A percentile compares a stretch with the other conserved stretches of the same genome.
These are phyloP conservation scores for Panicum miliaceum DNA, from an alignment of 176 grass and related monocot genomes.

Conservation along the genomic window DNA sequence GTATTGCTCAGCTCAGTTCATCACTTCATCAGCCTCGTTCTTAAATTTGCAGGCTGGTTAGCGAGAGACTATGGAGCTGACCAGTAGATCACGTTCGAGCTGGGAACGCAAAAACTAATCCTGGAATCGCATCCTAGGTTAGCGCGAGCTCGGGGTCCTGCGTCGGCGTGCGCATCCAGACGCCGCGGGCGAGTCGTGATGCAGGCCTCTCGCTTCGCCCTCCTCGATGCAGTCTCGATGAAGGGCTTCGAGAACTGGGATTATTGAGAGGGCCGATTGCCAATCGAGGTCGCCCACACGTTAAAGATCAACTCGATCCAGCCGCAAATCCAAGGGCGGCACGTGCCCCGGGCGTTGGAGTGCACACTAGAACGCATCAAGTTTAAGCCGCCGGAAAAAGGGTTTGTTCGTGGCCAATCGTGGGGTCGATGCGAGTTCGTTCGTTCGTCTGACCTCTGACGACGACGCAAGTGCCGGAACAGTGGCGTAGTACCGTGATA, in stretches of 20 bases:
- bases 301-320: not conserved
- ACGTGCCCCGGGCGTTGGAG: conserved; percentile 1
- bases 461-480: not conserved
- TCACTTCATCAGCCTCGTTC: not conserved
- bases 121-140: not conserved
- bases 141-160: not conserved
- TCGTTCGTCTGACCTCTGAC: not conserved
- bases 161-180: not conserved
- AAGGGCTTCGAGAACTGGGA: not conserved
- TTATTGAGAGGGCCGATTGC: not conserved
- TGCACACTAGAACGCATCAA: not conserved
- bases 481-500: not conserved
- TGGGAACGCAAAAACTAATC: not conserved
- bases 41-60: not conserved
- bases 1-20: too few species aligned
- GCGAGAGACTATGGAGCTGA: not conserved
- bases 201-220: not conserved
- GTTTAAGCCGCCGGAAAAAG: not conserved
- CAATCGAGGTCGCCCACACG: not conserved
- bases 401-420: not conserved
- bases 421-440: not conserved
- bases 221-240: not conserved
- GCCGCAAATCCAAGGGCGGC: not conserved
- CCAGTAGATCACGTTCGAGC: too few species aligned
- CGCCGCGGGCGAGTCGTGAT: not conserved